A percentile compares a stretch with the other conserved stretches of the same genome.
Evolutionary conservation across 352 stramenopile species (phyloP).

Genomic region (Peronospora belbahrii): DNA sequence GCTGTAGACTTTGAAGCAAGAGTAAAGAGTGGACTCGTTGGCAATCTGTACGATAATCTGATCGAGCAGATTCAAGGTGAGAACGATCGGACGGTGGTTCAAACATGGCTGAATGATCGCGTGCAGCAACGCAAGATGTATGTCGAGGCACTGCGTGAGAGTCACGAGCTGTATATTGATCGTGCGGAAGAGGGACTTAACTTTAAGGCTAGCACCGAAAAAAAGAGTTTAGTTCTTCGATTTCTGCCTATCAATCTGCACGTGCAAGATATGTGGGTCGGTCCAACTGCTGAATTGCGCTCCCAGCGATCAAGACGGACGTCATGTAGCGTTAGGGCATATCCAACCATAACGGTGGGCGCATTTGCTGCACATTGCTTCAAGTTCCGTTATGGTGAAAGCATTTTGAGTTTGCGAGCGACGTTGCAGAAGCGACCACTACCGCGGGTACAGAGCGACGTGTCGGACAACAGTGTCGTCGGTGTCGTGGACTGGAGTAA

Average conservation of each 20-base stretch:
- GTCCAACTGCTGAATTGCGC: constrained; percentile 51
- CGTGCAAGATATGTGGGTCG: constrained; percentile 82
- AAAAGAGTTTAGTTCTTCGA: constrained; percentile 64
- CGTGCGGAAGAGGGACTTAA: constrained; percentile 63
- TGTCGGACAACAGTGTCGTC: constrained; percentile 25
- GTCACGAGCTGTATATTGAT: constrained; percentile 56
- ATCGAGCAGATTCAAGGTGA: constrained; percentile 83
- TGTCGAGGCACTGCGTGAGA: constrained; percentile 58
- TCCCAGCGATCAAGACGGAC: constrained; percentile 59
- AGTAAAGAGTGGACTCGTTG: constrained; percentile 53
- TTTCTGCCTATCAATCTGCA: constrained; percentile 81
- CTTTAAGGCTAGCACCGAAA: constrained; percentile 79
- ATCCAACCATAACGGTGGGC: constrained; percentile 66
- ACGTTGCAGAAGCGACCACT: constrained; percentile 52
- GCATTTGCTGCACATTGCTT: constrained; percentile 76
- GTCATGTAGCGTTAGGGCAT: constrained; percentile 49
- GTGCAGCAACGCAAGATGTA: constrained; percentile 61
- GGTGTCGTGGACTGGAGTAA: constrained; percentile 51
- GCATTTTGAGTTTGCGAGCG: constrained; percentile 60
- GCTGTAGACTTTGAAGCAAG: constrained; percentile 51
- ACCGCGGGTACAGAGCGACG: constrained; percentile 39
- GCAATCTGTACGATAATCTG: constrained; percentile 67
- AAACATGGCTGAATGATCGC: constrained; percentile 67
- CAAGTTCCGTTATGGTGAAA: constrained; percentile 69
- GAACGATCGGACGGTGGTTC: constrained; percentile 64